Base-by-base conservation (phyloP, 768 basidiomycete genomes). In the Lyophyllum decastes region DNA sequence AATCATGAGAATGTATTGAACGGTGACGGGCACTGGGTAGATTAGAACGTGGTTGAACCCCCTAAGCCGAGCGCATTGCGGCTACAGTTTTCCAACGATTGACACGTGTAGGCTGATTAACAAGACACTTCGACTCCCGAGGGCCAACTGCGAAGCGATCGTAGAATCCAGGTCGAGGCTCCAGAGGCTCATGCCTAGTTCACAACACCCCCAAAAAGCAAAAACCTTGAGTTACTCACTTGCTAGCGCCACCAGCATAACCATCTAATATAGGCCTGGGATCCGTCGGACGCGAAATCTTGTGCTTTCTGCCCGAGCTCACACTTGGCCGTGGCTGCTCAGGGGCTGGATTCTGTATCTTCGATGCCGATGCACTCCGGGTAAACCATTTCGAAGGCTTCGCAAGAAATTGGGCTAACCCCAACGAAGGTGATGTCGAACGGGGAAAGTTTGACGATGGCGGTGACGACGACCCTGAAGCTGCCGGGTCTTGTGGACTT, bases 251-350 rank as follows among this genome's bases (percentile, higher is more conserved):
- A 38, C 70, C 77, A 26, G 75, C 73, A 62, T 83, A 83, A 1
- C 73, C 75, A 61, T 89, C 85, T 61, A 89, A 71, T 53, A 93
- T 88, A 2, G 90, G 92, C 21, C 91, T 76, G 9, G 90, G 91
- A 64, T 93, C 92, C 4, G 90, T 91, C 1, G 91, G 91, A 46
- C 87, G 85, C 30, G 92, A 93, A 35, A 93, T 94, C 78, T 91
- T 92, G 52, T 84, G 88, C 60, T 88, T 90, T 59, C 88, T 68
- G 7, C 68, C 70, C 26, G 73, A 73, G 52, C 71, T 68, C 24
- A 70, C 61, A 59, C 82, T 86, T 0, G 80, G 62, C 57, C 85
- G 73, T 1, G 84, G 80, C 55, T 86, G 83, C 35, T 72, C 52
- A 22, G 75, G 54, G 41, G 70, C 49, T 59, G 76, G 61, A 35